These are phyloP conservation scores for Trametes hirsuta DNA, from an alignment of 1,284 basidiomycete species.

Conservation along the genomic window DNA sequence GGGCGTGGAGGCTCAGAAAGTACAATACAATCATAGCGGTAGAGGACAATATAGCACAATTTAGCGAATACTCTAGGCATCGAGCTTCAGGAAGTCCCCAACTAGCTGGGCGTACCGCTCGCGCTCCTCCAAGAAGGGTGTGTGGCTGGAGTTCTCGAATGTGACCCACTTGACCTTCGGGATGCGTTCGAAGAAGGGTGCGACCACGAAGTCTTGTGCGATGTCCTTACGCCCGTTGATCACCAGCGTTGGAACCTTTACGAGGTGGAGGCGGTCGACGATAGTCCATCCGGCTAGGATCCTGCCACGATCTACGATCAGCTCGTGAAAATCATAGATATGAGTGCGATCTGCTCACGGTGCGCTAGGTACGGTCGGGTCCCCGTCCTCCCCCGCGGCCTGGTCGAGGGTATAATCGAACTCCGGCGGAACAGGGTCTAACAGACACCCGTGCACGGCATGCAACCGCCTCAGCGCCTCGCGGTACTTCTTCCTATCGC, in stretches of 20 bases:
- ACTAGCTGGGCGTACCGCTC: constrained; percentile 32
- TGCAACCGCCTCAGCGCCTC: constrained; percentile 33
- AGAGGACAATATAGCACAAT: no score
- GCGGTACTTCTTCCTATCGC: constrained; percentile 31
- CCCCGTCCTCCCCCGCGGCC: constrained; percentile 20
- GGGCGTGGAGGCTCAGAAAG: no score
- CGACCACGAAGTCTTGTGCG: constrained; percentile 30
- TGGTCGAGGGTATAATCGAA: constrained; percentile 14
- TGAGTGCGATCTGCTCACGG: constrained; percentile 11
- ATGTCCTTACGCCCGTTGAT: constrained; percentile 36
- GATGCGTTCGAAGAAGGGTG: constrained; percentile 32
- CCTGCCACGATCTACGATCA: neutral
- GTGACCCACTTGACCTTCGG: constrained; percentile 34
- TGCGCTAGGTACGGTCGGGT: constrained; percentile 25
- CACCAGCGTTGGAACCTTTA: constrained; percentile 35
- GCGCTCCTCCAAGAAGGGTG: constrained; percentile 35
- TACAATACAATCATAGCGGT: no score
- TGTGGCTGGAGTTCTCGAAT: constrained; percentile 35
- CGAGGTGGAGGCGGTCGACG: constrained; percentile 29
- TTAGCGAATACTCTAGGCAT: neutral
- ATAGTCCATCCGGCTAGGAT: constrained; percentile 34
- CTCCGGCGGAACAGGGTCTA: constrained; percentile 31
- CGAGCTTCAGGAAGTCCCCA: constrained; percentile 26
- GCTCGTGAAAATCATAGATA: no score
- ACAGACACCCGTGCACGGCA: constrained; percentile 28